Conservation (phyloP, 129 eudicot species). For the Deinandra increscens region DNA sequence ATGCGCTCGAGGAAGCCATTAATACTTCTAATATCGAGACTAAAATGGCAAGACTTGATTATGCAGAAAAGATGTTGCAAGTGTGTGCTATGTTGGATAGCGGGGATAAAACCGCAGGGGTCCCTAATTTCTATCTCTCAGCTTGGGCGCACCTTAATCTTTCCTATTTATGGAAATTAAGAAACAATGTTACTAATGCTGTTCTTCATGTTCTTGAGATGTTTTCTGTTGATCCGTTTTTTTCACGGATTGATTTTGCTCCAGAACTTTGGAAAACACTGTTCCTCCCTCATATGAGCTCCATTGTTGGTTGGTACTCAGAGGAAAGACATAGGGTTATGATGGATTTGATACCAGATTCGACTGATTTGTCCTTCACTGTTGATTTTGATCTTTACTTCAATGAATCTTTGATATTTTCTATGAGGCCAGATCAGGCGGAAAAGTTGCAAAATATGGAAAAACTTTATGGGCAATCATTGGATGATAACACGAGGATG, state of each 20-base stretch:
- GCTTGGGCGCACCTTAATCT: constrained; percentile 88
- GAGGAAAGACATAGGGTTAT: constrained; percentile 69
- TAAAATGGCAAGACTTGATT: constrained; percentile 68
- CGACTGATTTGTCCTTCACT: constrained; percentile 63
- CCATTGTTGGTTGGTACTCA: constrained; percentile 74
- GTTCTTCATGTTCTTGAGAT: constrained; percentile 78
- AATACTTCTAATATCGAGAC: constrained; percentile 71
- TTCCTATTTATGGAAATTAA: constrained; percentile 58
- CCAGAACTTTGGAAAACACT: constrained; percentile 74
- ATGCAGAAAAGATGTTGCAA: constrained; percentile 82
- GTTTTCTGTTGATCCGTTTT: constrained; percentile 69
- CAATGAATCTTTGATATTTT: constrained; percentile 64
- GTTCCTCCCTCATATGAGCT: constrained; percentile 76
- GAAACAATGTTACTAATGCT: constrained; percentile 48
- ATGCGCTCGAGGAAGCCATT: constrained; percentile 80
- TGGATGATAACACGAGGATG: constrained; percentile 71
- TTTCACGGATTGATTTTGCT: constrained; percentile 82
- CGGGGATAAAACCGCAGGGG: constrained; percentile 65
- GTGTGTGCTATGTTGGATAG: constrained; percentile 83
- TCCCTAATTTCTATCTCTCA: constrained; percentile 72
- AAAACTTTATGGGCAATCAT: constrained; percentile 60
- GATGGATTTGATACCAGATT: constrained; percentile 81
- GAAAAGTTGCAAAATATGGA: constrained; percentile 69
- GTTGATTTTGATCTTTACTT: constrained; percentile 70
- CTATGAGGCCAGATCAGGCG: constrained; percentile 80